A percentile compares a stretch with the other conserved stretches of the same genome.
These are phyloP conservation scores for Aspergillus hiratsukae DNA, from an alignment of 2,329 filamentous ascomycete species.

Conservation along the genomic window DNA sequence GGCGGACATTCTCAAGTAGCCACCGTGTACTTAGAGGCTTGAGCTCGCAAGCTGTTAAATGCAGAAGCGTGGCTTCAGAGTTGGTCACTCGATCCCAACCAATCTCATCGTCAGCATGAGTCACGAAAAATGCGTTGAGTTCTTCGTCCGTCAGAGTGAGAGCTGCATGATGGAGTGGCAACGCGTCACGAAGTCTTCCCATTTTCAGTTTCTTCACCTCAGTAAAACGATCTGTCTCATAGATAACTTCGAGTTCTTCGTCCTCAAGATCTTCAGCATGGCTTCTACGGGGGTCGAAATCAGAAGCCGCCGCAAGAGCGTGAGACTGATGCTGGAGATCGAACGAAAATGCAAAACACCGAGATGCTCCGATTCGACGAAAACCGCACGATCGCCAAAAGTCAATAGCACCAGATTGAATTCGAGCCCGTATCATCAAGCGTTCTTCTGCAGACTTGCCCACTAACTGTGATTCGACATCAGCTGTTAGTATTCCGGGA, in stretches of 20 bases:
- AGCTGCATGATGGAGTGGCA: conserved; percentile 13
- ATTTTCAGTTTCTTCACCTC: conserved; percentile 6
- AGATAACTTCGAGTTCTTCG: conserved; percentile 7
- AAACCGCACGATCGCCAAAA: conserved; percentile 24
- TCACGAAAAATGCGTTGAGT: conserved; percentile 10
- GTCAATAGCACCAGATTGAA: conserved; percentile 4
- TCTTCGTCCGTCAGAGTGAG: conserved; percentile 13
- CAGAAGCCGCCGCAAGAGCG: conserved; percentile 6
- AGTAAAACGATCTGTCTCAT: conserved; percentile 2
- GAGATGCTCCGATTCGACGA: conserved; percentile 15
- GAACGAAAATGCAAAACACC: conserved; percentile 17
- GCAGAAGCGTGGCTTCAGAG: conserved; percentile 24
- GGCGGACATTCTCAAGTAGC: conserved; percentile 22
- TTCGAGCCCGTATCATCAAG: conserved; percentile 3
- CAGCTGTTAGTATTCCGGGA: conserved; percentile 12
- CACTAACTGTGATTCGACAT: conserved; percentile 11
- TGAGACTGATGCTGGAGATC: conserved; percentile 13
- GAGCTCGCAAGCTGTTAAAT: conserved; percentile 21
- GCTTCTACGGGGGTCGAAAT: conserved; percentile 12
- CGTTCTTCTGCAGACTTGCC: conserved; percentile 14
- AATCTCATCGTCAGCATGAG: conserved; percentile 7
- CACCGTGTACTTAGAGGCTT: conserved; percentile 22
- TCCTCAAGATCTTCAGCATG: conserved; percentile 11
- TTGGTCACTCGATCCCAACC: conserved; percentile 13
- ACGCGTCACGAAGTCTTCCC: conserved; percentile 9